phyloP scores from a whole-genome alignment of 73 alveolate genomes.

The Paramecium tetraurelia region DNA sequence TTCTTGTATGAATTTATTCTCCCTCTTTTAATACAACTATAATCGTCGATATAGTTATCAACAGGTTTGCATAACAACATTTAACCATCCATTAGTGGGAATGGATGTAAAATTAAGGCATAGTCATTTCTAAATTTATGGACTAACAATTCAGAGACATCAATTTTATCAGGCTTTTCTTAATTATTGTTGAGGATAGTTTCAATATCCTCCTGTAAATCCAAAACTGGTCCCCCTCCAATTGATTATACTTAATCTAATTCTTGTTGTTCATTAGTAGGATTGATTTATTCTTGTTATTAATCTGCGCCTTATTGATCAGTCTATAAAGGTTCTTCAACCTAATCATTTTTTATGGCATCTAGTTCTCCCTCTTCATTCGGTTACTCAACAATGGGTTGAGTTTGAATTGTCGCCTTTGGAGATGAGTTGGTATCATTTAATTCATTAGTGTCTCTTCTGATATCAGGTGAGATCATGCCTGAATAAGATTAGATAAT shows the following conservation, averaged over 20 bases:
- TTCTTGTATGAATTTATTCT: conserved; percentile 26
- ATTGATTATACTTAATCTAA: not conserved
- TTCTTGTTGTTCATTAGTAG: not conserved
- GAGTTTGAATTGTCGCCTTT: not conserved
- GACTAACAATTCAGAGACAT: not conserved
- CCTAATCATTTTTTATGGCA: not conserved
- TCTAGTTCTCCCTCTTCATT: not conserved
- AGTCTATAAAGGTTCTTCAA: not conserved
- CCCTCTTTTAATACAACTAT: conserved; percentile 20
- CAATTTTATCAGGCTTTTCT: not conserved
- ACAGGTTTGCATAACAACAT: not conserved
- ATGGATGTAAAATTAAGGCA: conserved; percentile 32
- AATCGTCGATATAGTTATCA: not conserved
- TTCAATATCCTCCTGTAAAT: not conserved
- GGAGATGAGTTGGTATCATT: not conserved
- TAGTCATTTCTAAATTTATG: conserved; percentile 18
- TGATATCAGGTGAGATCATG: not conserved
- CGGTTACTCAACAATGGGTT: not conserved
- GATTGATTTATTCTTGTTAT: not conserved
- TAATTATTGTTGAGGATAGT: not conserved
- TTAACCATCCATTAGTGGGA: conserved; percentile 29
- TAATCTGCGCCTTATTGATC: not conserved
- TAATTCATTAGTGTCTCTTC: not conserved
- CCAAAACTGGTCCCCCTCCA: not conserved
- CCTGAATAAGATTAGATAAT: not conserved